Base-by-base conservation (phyloP, 805 yeast species). In the Candida ortonii region DNA sequence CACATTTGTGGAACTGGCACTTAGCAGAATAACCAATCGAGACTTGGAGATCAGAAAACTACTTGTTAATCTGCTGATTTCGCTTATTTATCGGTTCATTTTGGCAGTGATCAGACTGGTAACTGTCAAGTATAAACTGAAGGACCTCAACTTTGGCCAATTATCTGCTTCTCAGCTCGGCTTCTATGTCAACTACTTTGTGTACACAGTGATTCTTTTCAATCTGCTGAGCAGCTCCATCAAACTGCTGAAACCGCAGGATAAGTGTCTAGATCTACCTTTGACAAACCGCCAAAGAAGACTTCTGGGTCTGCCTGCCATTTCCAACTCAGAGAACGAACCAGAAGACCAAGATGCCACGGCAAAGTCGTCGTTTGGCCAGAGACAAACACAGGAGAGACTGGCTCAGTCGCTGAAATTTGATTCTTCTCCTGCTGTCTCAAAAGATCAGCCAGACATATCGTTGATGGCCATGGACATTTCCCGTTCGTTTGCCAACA, bases 241-340 rank as follows among this genome's bases (percentile, higher is more conserved):
- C 24, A 53, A 49, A 27, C 43, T 71, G 11, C 16, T 62, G 6
- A 64, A 60, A 41, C 67, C 71, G 2, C 66, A 62, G 39, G 79
- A 74, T 44, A 70, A 68, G 45, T 73, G 79, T 43, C 45, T 59
- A 22, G 80, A 74, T 47, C 56, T 74, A 38, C 77, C 78, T 3
- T 61, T 74, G 39, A 67, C 60, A 7, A 61, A 58, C 29, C 59
- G 57, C 16, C 80, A 74, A 50, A 53, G 79, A 29, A 52, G 55
- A 24, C 50, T 74, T 11, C 54, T 74, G 23, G 79, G 78, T 1
- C 58, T 74, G 16, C 49, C 55, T 22, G 13, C 21, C 24, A 8
- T 12, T 16, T 13, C 6, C 38, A 21, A 19, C 32, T 12, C 6
- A 5, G 14, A 18, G 14, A 7, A n/a, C 28, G 38, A 25, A 15